A percentile compares a stretch with the other conserved stretches of the same genome.
Conservation (phyloP, 257 asterid genomes). For the Capsicum baccatum region DNA sequence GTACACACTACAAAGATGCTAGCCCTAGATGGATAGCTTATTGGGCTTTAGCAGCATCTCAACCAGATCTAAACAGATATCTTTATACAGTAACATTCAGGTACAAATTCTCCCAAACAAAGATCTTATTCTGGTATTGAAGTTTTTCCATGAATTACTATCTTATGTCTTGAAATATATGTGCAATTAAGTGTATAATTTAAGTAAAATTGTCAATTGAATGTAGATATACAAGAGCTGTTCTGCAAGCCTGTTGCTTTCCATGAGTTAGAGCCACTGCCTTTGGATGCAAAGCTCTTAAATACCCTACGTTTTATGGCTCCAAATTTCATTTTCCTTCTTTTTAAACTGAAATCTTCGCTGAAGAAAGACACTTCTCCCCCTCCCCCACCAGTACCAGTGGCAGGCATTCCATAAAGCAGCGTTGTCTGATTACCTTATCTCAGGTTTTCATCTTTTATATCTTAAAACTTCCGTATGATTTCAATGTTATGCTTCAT, state of each 20-base stretch:
- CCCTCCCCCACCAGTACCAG: constrained; percentile 64
- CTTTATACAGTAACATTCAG: constrained; percentile 26
- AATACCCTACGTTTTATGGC: background rate
- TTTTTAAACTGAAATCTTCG: background rate
- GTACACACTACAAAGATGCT: constrained; percentile 38
- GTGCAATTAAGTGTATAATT: background rate
- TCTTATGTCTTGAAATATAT: constrained; percentile 11
- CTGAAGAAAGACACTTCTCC: constrained; percentile 47
- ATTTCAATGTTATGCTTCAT: background rate
- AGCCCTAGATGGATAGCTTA: constrained; percentile 44
- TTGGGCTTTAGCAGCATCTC: constrained; percentile 49
- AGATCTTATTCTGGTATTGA: background rate
- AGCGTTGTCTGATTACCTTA: constrained; percentile 23
- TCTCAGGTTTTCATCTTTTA: constrained; percentile 47
- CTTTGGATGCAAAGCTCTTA: background rate
- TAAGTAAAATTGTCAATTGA: background rate
- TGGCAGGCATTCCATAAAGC: constrained; percentile 55
- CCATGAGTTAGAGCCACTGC: constrained; percentile 13
- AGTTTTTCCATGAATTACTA: background rate
- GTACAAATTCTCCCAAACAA: background rate
- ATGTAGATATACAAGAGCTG: background rate
- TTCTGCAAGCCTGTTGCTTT: background rate
- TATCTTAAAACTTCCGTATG: constrained; percentile 41
- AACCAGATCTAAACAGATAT: constrained; percentile 46
- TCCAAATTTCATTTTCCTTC: constrained; percentile 15